These are phyloP conservation scores for Penicillium bialowiezense DNA, from an alignment of 495 filamentous ascomycete genomes.

Conservation along the genomic window DNA sequence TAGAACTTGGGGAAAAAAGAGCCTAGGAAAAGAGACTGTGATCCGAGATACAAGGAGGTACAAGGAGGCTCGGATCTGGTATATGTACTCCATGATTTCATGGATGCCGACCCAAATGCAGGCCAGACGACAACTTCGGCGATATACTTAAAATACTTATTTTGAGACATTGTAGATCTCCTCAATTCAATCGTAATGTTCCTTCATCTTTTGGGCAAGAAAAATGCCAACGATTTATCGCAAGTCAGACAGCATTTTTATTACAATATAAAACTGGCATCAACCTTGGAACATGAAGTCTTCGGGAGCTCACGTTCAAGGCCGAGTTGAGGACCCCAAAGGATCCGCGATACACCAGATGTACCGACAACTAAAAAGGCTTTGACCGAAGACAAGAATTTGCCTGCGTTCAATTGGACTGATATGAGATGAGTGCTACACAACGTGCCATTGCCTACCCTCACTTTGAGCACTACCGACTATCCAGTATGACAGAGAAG, in stretches of 20 bases:
- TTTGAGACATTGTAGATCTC: not conserved
- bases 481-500: conserved; percentile 11
- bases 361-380: too few species aligned
- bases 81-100: conserved; percentile 8
- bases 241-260: not conserved
- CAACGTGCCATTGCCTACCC: not conserved
- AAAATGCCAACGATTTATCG: not conserved
- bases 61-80: not conserved
- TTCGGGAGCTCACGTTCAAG: not conserved
- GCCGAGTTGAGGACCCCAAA: not conserved
- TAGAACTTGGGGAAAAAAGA: not conserved
- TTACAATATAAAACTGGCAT: not conserved
- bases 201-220: too few species aligned
- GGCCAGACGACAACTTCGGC: conserved; percentile 11
- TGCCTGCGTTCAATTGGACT: conserved; percentile 14
- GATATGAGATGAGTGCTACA: conserved; percentile 11
- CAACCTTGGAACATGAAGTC: too few species aligned
- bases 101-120: not conserved
- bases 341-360: not conserved
- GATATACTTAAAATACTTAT: not conserved
- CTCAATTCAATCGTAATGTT: too few species aligned
- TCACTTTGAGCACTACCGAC: conserved; percentile 4
- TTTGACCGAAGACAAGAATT: not conserved
- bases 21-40: not conserved
- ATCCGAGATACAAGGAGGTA: not conserved